These are phyloP conservation scores for Karstenula rhodostoma DNA, from an alignment of 2,329 filamentous ascomycete species.

Conservation along the genomic window DNA sequence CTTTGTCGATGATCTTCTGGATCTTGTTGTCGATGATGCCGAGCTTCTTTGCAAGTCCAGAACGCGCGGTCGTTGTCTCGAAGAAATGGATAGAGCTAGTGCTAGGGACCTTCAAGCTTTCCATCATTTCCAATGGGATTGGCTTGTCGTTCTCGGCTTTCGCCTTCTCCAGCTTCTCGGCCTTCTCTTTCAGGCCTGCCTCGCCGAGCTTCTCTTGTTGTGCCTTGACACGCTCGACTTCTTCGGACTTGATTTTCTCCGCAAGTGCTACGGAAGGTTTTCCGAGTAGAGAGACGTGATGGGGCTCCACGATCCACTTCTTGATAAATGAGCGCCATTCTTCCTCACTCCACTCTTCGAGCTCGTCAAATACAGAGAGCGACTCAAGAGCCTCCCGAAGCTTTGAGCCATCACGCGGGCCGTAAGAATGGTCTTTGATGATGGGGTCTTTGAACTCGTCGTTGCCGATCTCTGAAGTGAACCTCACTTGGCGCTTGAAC, in stretches of 20 bases:
- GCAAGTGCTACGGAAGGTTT: slow-evolving; percentile 83
- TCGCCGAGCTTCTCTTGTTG: slow-evolving; percentile 81
- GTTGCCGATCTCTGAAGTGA: slow-evolving; percentile 80
- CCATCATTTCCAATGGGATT: slow-evolving; percentile 83
- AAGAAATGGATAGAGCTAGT: slow-evolving; percentile 96
- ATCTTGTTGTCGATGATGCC: slow-evolving; percentile 73
- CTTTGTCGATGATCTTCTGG: slow-evolving; percentile 78
- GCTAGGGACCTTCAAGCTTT: slow-evolving; percentile 80
- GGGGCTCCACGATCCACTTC: slow-evolving; percentile 84
- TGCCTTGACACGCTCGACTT: slow-evolving; percentile 78
- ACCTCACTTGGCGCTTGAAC: slow-evolving; percentile 82
- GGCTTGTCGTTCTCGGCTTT: slow-evolving; percentile 88
- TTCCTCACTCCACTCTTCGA: slow-evolving; percentile 81
- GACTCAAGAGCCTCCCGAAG: slow-evolving; percentile 51
- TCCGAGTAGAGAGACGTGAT: slow-evolving; percentile 87
- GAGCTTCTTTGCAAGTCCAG: slow-evolving; percentile 76
- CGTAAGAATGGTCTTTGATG: slow-evolving; percentile 92
- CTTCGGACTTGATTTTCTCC: slow-evolving; percentile 80
- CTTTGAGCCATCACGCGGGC: slow-evolving; percentile 76
- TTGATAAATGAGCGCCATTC: slow-evolving; percentile 85
- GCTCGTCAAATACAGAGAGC: slow-evolving; percentile 65
- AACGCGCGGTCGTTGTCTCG: slow-evolving; percentile 81
- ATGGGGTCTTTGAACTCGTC: slow-evolving; percentile 84
- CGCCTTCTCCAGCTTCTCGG: slow-evolving; percentile 78
- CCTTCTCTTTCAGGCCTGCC: slow-evolving; percentile 80